Evolutionary conservation across 176 grass and related monocot genomes (phyloP), one percentile per base, ranked within the genome.

Genomic region (Tillandsia fasciculata): DNA sequence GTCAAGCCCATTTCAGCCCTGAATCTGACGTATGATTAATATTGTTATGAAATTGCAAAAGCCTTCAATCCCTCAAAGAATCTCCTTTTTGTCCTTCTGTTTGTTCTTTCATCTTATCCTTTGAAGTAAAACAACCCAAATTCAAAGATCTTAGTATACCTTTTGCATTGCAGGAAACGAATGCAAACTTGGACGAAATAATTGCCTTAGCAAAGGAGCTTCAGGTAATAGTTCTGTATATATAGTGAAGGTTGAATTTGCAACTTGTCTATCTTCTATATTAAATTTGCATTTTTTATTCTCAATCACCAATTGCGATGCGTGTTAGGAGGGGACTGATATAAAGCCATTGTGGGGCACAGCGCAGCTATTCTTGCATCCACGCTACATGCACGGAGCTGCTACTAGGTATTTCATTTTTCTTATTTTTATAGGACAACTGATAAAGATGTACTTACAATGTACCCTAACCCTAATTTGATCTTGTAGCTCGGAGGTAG

Each of bases 131-230:
- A 33, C 29, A 18, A 59, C 12, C 13, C n/a, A 18, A 59, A 59
- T 20, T 59, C 20, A 20, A 15, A 59, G n/a, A 59, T 17, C 15
- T 9, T 9, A 59, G 20, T 59, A 9, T 26, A 18, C 82, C 5
- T 78, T 74, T 56, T 52, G 76, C 57, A 67, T 84, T 53, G 58
- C 86, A 97, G 94, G 94, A 97, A 85, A 87, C 89, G 65, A 97
- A 97, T 92, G 79, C 82, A 28, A 97, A 90, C 74, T 80, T 97
- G 82, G 94, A 93, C 77, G 86, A 88, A 75, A 84, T 90, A 71
- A 87, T 88, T 87, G 74, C 88, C 22, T 20, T 93, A 77, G 86
- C 94, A 49, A 93, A 90, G 82, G 66, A 93, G 75, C 89, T 99
- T 70, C 86, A 99, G 87, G 89, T 92, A 72, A 80, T 51, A 48